Percentiles rank a stretch among this genome's conserved stretches.
Conservation (phyloP, 139 green algal species). For the Chlamydomonas incerta region DNA sequence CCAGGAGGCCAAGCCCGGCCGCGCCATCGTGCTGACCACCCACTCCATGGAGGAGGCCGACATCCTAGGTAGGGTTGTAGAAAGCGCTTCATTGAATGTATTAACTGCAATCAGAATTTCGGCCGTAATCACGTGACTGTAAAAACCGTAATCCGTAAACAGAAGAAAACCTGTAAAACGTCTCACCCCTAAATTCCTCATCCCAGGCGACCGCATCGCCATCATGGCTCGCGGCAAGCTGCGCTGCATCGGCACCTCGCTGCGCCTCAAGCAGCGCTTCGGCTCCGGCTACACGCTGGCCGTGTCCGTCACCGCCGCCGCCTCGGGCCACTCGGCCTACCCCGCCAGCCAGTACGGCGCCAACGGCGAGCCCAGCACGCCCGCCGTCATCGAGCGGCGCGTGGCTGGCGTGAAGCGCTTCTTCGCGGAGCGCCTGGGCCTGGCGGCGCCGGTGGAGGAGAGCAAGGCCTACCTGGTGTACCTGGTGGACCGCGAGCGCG, state of each 20-base stretch:
- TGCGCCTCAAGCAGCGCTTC: conserved; percentile 94
- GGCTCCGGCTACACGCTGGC: conserved; percentile 83
- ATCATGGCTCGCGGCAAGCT: conserved; percentile 93
- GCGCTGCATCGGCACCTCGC: conserved; percentile 80
- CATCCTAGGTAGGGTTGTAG: too few relatives aligned
- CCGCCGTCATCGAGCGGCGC: conserved; percentile 17
- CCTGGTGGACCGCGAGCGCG: conserved; percentile 67
- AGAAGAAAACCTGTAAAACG: too few relatives aligned
- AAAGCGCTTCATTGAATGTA: too few relatives aligned
- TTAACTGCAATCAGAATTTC: too few relatives aligned
- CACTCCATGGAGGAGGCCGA: conserved; percentile 99
- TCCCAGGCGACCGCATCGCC: conserved; percentile 90
- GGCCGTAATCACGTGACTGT: too few relatives aligned
- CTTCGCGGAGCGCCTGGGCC: conserved; percentile 56
- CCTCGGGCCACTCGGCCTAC: background rate
- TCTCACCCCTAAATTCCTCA: too few relatives aligned
- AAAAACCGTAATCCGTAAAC: too few relatives aligned
- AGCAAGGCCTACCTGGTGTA: conserved; percentile 74
- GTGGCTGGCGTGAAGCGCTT: conserved; percentile 57
- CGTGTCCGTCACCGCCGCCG: background rate
- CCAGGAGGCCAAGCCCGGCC: conserved; percentile 55
- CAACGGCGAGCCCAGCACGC: background rate
- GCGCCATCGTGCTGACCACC: conserved; percentile 94
- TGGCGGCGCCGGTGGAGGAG: conserved; percentile 71
- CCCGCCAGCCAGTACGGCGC: background rate